Conservation (phyloP, 768 basidiomycete species). For the Tricholoma furcatifolium region DNA sequence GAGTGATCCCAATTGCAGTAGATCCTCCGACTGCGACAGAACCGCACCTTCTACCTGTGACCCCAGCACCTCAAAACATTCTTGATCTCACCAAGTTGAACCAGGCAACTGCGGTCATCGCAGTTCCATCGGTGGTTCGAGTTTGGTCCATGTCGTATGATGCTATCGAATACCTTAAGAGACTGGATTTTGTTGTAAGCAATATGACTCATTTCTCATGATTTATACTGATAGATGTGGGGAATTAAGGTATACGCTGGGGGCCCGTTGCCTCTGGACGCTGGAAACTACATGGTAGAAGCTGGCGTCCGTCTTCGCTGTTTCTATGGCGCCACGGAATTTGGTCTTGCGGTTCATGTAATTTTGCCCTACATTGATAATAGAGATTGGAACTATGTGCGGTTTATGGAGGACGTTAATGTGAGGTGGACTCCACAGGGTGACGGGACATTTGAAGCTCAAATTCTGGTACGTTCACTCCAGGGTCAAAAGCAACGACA, state of each 20-base stretch:
- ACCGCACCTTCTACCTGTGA: conserved; percentile 23
- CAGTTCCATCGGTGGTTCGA: conserved; percentile 27
- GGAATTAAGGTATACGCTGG: conserved; percentile 25
- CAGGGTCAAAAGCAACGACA: not conserved
- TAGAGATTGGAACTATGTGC: conserved; percentile 31
- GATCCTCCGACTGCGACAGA: conserved; percentile 23
- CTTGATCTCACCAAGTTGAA: conserved; percentile 23
- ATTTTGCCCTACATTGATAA: conserved; percentile 16
- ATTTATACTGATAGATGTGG: not conserved
- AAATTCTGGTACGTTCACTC: not conserved
- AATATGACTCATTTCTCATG: conserved; percentile 9
- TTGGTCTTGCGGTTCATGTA: conserved; percentile 15
- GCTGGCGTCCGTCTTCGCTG: conserved; percentile 26
- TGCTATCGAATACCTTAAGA: conserved; percentile 22
- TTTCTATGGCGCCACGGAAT: conserved; percentile 30
- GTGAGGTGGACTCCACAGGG: not conserved
- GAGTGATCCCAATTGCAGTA: conserved; percentile 14
- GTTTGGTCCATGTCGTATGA: conserved; percentile 24
- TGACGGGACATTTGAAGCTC: not conserved
- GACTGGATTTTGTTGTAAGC: conserved; percentile 25
- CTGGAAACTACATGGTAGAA: conserved; percentile 25
- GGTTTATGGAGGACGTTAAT: conserved; percentile 14
- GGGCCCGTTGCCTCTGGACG: conserved; percentile 28
- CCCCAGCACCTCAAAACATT: conserved; percentile 32
- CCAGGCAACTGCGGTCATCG: conserved; percentile 19